Conservation (phyloP, 2,329 filamentous ascomycete genomes). For the Colletotrichum tabaci region DNA sequence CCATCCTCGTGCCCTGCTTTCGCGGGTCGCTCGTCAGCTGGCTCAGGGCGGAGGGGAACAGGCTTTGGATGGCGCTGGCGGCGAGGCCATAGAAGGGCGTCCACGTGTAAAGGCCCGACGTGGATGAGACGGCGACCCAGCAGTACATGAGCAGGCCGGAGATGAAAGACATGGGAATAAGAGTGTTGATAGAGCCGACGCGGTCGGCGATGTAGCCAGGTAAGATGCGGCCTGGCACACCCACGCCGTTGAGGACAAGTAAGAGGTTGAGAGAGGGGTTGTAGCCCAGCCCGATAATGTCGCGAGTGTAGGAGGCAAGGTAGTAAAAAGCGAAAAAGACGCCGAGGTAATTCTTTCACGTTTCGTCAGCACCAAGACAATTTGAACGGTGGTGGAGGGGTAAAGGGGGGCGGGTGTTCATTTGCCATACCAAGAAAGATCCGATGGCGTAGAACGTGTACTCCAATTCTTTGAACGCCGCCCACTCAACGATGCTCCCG, state of each 20-base stretch:
- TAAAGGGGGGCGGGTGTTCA: not conserved
- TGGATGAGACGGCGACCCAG: slow-evolving; percentile 71
- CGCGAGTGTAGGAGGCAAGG: slow-evolving; percentile 64
- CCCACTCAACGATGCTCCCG: slow-evolving; percentile 60
- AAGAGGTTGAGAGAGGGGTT: slow-evolving; percentile 71
- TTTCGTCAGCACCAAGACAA: slow-evolving; percentile 17
- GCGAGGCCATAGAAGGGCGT: slow-evolving; percentile 74
- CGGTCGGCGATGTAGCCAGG: slow-evolving; percentile 73
- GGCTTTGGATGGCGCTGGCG: slow-evolving; percentile 73
- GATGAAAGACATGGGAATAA: slow-evolving; percentile 63
- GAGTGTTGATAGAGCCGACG: slow-evolving; percentile 72
- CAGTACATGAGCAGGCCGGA: slow-evolving; percentile 63
- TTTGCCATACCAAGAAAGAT: slow-evolving; percentile 47
- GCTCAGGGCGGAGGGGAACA: slow-evolving; percentile 76
- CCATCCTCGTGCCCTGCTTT: slow-evolving; percentile 69
- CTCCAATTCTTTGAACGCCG: slow-evolving; percentile 61
- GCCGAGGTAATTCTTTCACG: slow-evolving; percentile 61
- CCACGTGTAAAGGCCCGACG: slow-evolving; percentile 73
- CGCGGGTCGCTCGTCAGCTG: slow-evolving; percentile 67
- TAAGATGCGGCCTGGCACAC: slow-evolving; percentile 69
- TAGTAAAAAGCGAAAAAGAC: slow-evolving; percentile 74
- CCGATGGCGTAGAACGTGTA: slow-evolving; percentile 59
- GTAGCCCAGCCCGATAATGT: slow-evolving; percentile 60
- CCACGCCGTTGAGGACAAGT: slow-evolving; percentile 76
- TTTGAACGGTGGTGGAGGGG: not conserved